phyloP scores from a whole-genome alignment of 768 basidiomycete species.

The Zangia roseola region DNA sequence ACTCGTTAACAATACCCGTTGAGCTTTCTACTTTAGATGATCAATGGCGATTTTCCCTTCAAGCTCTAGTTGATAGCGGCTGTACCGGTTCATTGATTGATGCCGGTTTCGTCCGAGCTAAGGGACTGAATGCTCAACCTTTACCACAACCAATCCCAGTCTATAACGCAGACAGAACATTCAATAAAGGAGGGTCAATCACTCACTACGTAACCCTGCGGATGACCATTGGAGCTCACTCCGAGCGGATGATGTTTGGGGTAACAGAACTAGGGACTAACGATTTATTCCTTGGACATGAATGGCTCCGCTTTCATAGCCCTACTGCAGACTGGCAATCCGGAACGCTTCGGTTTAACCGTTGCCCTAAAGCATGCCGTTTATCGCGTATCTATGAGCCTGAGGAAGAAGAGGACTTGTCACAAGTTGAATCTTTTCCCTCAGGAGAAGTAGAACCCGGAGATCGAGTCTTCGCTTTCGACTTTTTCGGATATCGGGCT shows the following conservation, averaged over 20 bases:
- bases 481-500: not conserved
- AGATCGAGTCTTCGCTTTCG: slow-evolving; percentile 2
- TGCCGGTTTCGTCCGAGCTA: slow-evolving; percentile 3
- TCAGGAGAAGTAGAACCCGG: not conserved
- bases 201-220: slow-evolving; percentile 1
- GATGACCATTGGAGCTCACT: not conserved
- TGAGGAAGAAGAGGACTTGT: not conserved
- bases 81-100: slow-evolving; percentile 24
- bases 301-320: slow-evolving; percentile 1
- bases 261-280: not conserved
- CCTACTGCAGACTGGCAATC: not conserved
- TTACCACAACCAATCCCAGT: slow-evolving; percentile 13
- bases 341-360: not conserved
- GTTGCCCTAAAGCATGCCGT: not conserved
- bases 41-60: not conserved
- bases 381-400: not conserved
- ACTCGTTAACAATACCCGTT: not conserved
- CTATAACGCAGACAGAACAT: slow-evolving; percentile 17
- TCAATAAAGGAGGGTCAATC: slow-evolving; percentile 14
- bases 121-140: not conserved
- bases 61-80: slow-evolving; percentile 19
- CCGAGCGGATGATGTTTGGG: not conserved
- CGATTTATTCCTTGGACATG: slow-evolving; percentile 6
- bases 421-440: not conserved
- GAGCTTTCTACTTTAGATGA: slow-evolving; percentile 2